Evolutionary conservation across 441 rosid genomes (phyloP).

Genomic region (Flueggea neowawraea): DNA sequence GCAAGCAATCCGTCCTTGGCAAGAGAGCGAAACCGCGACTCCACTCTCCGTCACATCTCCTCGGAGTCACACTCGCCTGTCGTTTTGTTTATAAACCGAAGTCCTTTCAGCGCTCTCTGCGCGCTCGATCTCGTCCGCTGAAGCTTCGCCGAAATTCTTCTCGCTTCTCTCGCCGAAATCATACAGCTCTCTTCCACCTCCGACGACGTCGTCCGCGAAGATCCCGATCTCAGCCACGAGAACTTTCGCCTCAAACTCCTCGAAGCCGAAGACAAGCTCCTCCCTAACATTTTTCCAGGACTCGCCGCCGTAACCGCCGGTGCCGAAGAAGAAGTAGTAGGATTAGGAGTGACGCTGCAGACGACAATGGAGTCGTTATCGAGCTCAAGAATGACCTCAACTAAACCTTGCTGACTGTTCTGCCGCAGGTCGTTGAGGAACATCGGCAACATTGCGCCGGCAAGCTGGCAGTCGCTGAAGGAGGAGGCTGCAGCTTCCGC

Average conservation of each 20-base stretch:
- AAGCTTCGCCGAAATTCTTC: conserved; percentile 54
- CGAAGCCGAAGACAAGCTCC: conserved; percentile 65
- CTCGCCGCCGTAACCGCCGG: neutral
- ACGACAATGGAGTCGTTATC: conserved; percentile 60
- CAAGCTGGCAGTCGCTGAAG: conserved; percentile 27
- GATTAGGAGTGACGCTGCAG: conserved; percentile 59
- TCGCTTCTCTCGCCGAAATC: conserved; percentile 45
- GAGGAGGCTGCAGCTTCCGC: neutral
- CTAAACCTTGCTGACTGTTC: conserved; percentile 49
- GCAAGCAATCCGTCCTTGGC: conserved; percentile 67
- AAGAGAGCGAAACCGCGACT: conserved; percentile 51
- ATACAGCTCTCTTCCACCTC: conserved; percentile 30
- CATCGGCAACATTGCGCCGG: conserved; percentile 85
- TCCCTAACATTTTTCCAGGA: conserved; percentile 17
- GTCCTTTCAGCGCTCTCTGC: conserved; percentile 72
- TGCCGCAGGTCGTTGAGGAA: conserved; percentile 63
- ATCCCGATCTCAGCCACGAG: conserved; percentile 55
- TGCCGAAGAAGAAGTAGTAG: conserved; percentile 3
- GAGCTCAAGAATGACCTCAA: conserved; percentile 76
- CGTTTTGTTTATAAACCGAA: conserved; percentile 68
- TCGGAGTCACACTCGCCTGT: conserved; percentile 36
- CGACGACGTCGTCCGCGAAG: conserved; percentile 36
- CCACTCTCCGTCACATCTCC: conserved; percentile 74
- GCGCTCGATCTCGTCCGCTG: conserved; percentile 73
- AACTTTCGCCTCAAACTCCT: conserved; percentile 49